Conservation (phyloP, 2,329 filamentous ascomycete genomes). For the Phaeosphaeriaceae sp. region DNA sequence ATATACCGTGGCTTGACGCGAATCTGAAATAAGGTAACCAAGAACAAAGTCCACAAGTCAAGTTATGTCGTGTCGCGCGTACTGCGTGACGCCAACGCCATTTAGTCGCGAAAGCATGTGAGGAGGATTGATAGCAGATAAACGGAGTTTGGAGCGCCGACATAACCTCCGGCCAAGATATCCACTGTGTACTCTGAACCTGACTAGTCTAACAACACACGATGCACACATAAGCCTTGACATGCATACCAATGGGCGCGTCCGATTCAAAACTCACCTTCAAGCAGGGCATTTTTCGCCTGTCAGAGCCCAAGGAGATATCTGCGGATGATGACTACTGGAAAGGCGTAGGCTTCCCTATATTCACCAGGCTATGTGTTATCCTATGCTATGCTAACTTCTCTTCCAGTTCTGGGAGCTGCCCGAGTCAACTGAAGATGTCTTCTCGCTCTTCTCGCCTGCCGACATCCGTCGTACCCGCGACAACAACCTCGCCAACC, state of each 20-base stretch:
- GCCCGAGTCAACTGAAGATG: constrained; percentile 91
- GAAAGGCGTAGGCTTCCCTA: constrained; percentile 72
- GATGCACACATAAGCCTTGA: constrained; percentile 36
- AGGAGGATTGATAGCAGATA: constrained; percentile 8
- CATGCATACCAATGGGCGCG: constrained; percentile 76
- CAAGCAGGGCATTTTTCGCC: constrained; percentile 96
- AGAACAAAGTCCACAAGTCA: no score
- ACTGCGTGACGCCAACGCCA: not conserved
- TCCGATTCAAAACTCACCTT: constrained; percentile 99
- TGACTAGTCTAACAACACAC: constrained; percentile 3
- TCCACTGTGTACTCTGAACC: constrained; percentile 2
- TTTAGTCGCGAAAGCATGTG: constrained; percentile 29
- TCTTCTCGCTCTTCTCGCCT: constrained; percentile 93
- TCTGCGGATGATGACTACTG: constrained; percentile 89
- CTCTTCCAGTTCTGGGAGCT: constrained; percentile 87
- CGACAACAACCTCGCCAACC: constrained; percentile 82
- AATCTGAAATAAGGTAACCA: no score
- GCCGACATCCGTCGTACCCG: constrained; percentile 80
- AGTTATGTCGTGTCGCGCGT: not conserved
- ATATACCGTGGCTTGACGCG: no score
- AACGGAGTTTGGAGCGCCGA: constrained; percentile 25
- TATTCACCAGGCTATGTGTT: constrained; percentile 7
- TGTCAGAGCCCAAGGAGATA: constrained; percentile 91
- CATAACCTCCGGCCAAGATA: constrained; percentile 23
- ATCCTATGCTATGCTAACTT: constrained; percentile 20